Percentiles rank a stretch among this genome's conserved stretches.
These are phyloP conservation scores for Verticillium isaacii DNA, from an alignment of 2,329 filamentous ascomycete species.

Conservation along the genomic window DNA sequence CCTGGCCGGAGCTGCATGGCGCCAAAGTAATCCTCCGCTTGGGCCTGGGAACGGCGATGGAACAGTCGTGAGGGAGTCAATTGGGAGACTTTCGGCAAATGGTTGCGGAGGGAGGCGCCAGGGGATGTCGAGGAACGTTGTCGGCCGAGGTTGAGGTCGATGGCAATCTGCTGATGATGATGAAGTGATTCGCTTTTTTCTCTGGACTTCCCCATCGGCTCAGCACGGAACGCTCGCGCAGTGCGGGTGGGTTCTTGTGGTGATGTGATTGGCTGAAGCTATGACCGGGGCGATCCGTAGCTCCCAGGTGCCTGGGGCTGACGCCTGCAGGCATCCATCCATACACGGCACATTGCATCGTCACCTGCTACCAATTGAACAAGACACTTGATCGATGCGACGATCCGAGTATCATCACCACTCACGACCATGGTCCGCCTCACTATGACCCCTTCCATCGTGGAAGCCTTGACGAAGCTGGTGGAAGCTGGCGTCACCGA, in stretches of 20 bases:
- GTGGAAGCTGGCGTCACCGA: slow-evolving; percentile 14
- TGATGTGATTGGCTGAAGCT: neutral
- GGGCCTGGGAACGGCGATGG: slow-evolving; percentile 3
- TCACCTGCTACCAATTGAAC: neutral
- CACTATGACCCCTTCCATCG: slow-evolving; percentile 67
- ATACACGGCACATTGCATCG: neutral
- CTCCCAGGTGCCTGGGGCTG: neutral
- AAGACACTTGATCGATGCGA: neutral
- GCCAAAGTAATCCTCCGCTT: slow-evolving; percentile 14
- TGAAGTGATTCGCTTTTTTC: neutral
- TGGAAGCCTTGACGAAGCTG: slow-evolving; percentile 51
- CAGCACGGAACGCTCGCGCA: neutral
- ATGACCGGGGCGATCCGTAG: neutral
- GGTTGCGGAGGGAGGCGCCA: neutral
- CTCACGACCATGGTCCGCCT: slow-evolving; percentile 62
- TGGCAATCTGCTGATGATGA: neutral
- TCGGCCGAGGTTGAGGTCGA: neutral
- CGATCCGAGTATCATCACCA: neutral
- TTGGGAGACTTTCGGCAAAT: slow-evolving; percentile 3
- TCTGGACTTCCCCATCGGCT: neutral
- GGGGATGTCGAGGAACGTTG: neutral
- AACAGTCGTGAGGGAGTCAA: slow-evolving; percentile 1
- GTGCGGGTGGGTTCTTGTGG: neutral
- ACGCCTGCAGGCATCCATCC: neutral
- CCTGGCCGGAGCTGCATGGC: slow-evolving; percentile 51